Evolutionary conservation across 352 stramenopile species (phyloP).

Genomic region (Albugo candida): DNA sequence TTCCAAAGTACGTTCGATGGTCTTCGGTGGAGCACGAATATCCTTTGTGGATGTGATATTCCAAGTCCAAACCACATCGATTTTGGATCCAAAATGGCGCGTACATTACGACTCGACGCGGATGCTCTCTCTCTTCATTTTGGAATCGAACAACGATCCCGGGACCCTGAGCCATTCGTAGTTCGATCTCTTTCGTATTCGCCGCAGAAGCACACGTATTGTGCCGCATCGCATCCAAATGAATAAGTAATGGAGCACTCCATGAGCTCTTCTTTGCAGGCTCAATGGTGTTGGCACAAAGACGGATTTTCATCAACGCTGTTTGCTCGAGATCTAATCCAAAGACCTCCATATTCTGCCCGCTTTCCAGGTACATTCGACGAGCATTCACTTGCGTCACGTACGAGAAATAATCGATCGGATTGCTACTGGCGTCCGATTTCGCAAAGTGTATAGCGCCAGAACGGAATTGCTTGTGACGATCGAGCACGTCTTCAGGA

Average conservation of each 20-base stretch:
- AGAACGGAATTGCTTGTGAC: conserved; percentile 31
- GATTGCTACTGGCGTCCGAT: conserved; percentile 14
- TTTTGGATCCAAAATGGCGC: conserved; percentile 77
- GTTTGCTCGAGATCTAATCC: conserved; percentile 42
- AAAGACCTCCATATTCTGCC: conserved; percentile 64
- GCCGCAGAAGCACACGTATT: conserved; percentile 9
- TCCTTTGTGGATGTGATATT: conserved; percentile 39
- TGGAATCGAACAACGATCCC: conserved; percentile 43
- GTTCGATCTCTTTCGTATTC: conserved; percentile 28
- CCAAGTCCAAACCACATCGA: conserved; percentile 50
- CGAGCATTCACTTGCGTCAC: conserved; percentile 67
- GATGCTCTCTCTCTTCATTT: conserved; percentile 26
- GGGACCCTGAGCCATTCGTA: conserved; percentile 42
- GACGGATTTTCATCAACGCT: conserved; percentile 55
- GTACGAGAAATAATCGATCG: conserved; percentile 46
- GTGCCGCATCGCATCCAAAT: conserved; percentile 23
- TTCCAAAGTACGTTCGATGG: conserved; percentile 42
- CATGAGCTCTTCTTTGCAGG: conserved; percentile 10
- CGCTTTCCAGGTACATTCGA: conserved; percentile 52
- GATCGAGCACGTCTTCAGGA: conserved; percentile 30
- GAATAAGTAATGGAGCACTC: conserved; percentile 42
- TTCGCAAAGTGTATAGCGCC: not conserved
- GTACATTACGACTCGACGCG: conserved; percentile 44
- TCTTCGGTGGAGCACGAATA: conserved; percentile 30
- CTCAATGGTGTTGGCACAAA: conserved; percentile 13